Percentiles rank a stretch among this genome's conserved stretches.
Evolutionary conservation across 768 basidiomycete species (phyloP).

Genomic region (Tulasnella sp.): DNA sequence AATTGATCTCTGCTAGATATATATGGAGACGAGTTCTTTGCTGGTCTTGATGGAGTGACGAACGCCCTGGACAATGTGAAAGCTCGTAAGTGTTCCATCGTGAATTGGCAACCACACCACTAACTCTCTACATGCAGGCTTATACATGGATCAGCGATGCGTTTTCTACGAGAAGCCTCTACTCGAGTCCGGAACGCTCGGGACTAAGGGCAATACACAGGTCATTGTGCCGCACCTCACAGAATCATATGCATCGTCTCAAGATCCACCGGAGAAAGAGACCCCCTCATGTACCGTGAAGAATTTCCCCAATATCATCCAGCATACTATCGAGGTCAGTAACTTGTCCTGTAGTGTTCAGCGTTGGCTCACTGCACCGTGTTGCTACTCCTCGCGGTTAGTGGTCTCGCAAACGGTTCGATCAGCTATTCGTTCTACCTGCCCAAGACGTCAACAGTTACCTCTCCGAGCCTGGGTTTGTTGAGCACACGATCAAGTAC

Average conservation of each 20-base stretch:
- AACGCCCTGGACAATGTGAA: conserved; percentile 96
- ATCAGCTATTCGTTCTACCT: conserved; percentile 87
- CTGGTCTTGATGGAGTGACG: conserved; percentile 80
- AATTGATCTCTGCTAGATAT: conserved; percentile 40
- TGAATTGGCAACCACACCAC: not conserved
- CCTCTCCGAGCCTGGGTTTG: conserved; percentile 90
- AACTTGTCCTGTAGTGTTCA: not conserved
- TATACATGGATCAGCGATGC: conserved; percentile 98
- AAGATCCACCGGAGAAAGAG: conserved; percentile 98
- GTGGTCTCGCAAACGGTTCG: conserved; percentile 94
- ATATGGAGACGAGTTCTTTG: conserved; percentile 84
- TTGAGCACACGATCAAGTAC: conserved; percentile 82
- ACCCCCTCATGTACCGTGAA: conserved; percentile 96
- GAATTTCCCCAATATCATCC: conserved; percentile 96
- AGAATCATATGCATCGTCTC: conserved; percentile 94
- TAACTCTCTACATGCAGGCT: conserved; percentile 37
- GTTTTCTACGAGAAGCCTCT: conserved; percentile 93
- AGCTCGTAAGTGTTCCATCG: conserved; percentile 53
- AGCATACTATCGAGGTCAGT: conserved; percentile 89
- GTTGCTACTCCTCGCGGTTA: conserved; percentile 25
- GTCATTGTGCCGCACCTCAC: conserved; percentile 89
- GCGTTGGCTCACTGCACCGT: not conserved
- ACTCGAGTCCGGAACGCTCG: conserved; percentile 93
- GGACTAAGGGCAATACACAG: conserved; percentile 96
- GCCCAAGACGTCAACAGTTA: conserved; percentile 90